Evolutionary conservation across 2,329 filamentous ascomycete species (phyloP).

Genomic region (Gnomoniopsis sp.): DNA sequence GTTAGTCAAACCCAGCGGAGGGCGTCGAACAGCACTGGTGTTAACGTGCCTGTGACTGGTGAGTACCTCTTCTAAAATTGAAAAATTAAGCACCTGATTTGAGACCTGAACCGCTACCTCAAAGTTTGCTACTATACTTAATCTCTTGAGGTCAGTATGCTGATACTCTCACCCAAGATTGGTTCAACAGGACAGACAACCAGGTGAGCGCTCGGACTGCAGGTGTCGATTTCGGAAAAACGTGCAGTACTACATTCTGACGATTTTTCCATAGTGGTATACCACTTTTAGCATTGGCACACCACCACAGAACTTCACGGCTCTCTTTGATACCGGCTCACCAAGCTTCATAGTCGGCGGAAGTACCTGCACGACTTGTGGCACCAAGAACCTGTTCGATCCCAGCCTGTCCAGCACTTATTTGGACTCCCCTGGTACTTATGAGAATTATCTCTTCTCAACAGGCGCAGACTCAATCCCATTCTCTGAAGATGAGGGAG

Average conservation of each 20-base stretch:
- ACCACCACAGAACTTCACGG: slow-evolving; percentile 26
- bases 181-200: slow-evolving; percentile 15
- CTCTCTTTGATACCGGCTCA: slow-evolving; percentile 29
- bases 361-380: slow-evolving; percentile 26
- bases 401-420: slow-evolving; percentile 28
- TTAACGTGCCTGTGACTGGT: slow-evolving; percentile 11
- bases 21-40: background rate
- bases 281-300: slow-evolving; percentile 18
- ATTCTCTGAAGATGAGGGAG: slow-evolving; percentile 20
- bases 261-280: slow-evolving; percentile 18
- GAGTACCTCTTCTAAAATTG: background rate
- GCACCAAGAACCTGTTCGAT: slow-evolving; percentile 24
- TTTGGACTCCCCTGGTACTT: slow-evolving; percentile 20
- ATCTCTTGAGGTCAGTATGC: background rate
- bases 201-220: background rate
- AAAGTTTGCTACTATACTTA: background rate
- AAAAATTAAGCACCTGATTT: background rate
- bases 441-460: slow-evolving; percentile 20
- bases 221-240: fast-evolving
- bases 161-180: no score
- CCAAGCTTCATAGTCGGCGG: slow-evolving; percentile 26
- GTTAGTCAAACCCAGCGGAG: background rate
- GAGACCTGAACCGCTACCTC: background rate
- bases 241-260: background rate
- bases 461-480: slow-evolving; percentile 29